phyloP scores from a whole-genome alignment of 1,139 yeast species.

The Taphrina pruni region DNA sequence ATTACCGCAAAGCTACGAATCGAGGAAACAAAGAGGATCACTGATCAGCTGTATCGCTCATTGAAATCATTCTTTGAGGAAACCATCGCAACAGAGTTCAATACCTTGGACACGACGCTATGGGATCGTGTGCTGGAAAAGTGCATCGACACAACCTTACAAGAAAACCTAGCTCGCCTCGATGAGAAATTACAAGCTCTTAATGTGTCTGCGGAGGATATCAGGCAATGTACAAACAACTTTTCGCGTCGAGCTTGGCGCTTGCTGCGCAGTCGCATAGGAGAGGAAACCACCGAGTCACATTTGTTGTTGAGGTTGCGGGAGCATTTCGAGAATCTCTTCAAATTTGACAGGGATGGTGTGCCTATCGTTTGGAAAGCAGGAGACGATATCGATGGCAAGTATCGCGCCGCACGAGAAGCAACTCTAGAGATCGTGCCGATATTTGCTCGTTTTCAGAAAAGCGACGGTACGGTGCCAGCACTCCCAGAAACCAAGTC shows the following conservation, averaged over 20 bases:
- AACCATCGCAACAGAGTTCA: conserved; percentile 45
- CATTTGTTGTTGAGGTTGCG: conserved; percentile 52
- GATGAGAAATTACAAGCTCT: background rate
- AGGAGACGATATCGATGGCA: conserved; percentile 71
- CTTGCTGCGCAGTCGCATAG: conserved; percentile 63
- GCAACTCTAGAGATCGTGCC: conserved; percentile 54
- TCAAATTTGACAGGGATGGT: conserved; percentile 82
- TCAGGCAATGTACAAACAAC: background rate
- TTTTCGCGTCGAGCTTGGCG: conserved; percentile 61
- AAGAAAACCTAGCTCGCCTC: conserved; percentile 51
- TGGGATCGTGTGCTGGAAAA: conserved; percentile 67
- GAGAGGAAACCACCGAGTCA: conserved; percentile 57
- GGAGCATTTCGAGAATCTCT: conserved; percentile 74
- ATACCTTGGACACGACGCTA: conserved; percentile 57
- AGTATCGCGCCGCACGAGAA: conserved; percentile 65
- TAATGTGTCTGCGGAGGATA: conserved; percentile 52
- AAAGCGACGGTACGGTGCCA: conserved; percentile 54
- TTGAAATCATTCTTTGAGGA: conserved; percentile 48
- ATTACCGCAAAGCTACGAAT: conserved; percentile 55
- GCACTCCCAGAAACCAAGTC: conserved; percentile 56
- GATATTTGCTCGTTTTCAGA: conserved; percentile 30
- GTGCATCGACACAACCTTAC: conserved; percentile 56
- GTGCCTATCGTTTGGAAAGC: conserved; percentile 83
- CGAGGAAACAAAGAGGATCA: conserved; percentile 56
- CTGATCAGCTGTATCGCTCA: conserved; percentile 49